Evolutionary conservation across 306 rosid species (phyloP).

Genomic region (Citrullus mucosospermus): DNA sequence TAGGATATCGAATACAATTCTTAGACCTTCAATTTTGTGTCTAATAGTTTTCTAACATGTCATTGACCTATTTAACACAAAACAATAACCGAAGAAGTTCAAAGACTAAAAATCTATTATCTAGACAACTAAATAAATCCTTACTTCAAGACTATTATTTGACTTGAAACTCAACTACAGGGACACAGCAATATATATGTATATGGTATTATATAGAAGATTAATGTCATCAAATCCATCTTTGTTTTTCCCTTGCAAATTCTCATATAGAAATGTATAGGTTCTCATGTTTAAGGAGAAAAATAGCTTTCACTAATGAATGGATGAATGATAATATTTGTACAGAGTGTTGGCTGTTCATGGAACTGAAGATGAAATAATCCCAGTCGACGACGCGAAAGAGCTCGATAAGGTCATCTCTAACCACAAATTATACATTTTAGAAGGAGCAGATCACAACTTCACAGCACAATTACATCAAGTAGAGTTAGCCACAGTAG

Average conservation of each 20-base stretch:
- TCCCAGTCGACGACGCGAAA: conserved; percentile 43
- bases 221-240: not conserved
- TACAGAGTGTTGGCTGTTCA: conserved; percentile 61
- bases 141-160: not conserved
- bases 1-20: too few relatives aligned
- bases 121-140: not conserved
- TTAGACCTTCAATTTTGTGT: too few relatives aligned
- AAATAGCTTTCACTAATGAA: not conserved
- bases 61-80: too few relatives aligned
- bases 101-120: too few relatives aligned
- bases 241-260: not conserved
- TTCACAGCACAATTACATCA: conserved; percentile 28
- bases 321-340: not conserved
- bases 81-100: too few relatives aligned
- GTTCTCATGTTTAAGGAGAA: not conserved
- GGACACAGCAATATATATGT: not conserved
- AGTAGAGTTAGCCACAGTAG: conserved; percentile 34
- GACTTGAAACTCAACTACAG: not conserved
- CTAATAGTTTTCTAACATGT: too few relatives aligned
- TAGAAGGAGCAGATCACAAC: conserved; percentile 57
- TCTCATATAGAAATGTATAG: not conserved
- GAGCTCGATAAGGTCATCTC: conserved; percentile 57
- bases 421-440: conserved; percentile 43
- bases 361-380: conserved; percentile 34
- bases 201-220: not conserved